Base-by-base conservation (phyloP, 805 yeast genomes). In the Sugiyamaella floridensis region DNA sequence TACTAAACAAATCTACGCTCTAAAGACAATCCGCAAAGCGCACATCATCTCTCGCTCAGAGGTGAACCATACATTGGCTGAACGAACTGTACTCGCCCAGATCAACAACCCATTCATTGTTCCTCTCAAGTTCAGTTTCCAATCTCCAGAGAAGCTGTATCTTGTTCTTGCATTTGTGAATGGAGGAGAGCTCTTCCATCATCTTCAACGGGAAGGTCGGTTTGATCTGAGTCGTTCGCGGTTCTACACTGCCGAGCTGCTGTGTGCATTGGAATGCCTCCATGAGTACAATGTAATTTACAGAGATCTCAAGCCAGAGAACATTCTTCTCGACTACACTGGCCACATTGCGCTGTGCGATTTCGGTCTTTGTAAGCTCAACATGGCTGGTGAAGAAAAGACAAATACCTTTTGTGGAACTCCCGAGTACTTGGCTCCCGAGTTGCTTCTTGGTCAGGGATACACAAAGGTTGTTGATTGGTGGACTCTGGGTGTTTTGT, bases 331-430 rank as follows among this genome's bases (percentile, higher is more conserved):
- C 40, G 99, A 93, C 68, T 89, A 92, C 71, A 95, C 93, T 63
- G 99, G 99, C 2, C 99, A 93, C 69, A 93, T 93, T 67, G 97
- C 98, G 1, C 74, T 93, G 52, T 93, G 99, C 73, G 99, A 93
- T 71, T 93, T 93, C 67, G 99, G 99, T 5, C 76, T 93, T 44
- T 93, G 98, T 73, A 93, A 93, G 71, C 79, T 93, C 62, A 89
- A 93, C 73, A 93, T 93, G 99, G 81, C 83, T 59, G 81, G 84
- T 61, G 85, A 86, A 55, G 96, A 89, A 62, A 86, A 86, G 69
- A 77, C 81, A 20, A 85, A 85, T 62, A 93, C 99, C 0, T 93
- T 93, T 67, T 93, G 99, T 71, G 99, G 99, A 42, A 93, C 99
- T 0, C 98, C 98, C 0, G 98, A 93, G 70, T 93, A 93, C 69